Evolutionary conservation across 805 yeast genomes (phyloP), one percentile per base, ranked within the genome.

Genomic region (Suhomyces sp.): DNA sequence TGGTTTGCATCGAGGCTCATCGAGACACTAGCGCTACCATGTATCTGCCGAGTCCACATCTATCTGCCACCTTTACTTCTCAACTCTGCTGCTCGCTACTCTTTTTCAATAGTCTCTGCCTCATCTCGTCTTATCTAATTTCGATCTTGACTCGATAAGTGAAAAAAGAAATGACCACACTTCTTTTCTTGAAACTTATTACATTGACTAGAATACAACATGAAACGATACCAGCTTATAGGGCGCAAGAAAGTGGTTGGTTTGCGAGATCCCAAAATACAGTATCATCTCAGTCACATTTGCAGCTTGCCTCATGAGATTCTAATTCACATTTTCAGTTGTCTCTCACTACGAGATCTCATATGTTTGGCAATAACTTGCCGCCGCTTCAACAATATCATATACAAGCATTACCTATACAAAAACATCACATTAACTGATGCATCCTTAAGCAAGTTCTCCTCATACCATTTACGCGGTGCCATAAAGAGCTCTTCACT

Each of bases 281-380:
- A 9, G n/a, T 46, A 46, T 15, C 29, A 29, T 13, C 20, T 46
- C 15, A 20, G 4, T 15, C 48, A 46, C 21, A 46, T 46, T 4
- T 46, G 48, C 37, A 40, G 48, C 9, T 60, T 78, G 1, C 82
- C 83, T 6, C 57, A 61, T n/a, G 83, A 79, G 55, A 60, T 79
- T 6, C 52, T 79, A 2, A 51, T 67, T n/a, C 61, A 63, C 37
- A 66, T 78, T 21, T 64, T 78, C 24, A 53, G 57, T 9, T 53
- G 61, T 43, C 57, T 73, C n/a, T 55, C 65, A 45, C 35, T 47
- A 9, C 46, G 53, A 8, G 65, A 63, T 15, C 59, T 69, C 48
- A 49, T 70, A 3, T 52, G 44, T 24, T 46, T 63, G 4, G 66
- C 77, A 2, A 55, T 67, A 4, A 64, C 69, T 4, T 77, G 81